phyloP scores from a whole-genome alignment of 2,329 filamentous ascomycete genomes.

The Exophiala mesophila region DNA sequence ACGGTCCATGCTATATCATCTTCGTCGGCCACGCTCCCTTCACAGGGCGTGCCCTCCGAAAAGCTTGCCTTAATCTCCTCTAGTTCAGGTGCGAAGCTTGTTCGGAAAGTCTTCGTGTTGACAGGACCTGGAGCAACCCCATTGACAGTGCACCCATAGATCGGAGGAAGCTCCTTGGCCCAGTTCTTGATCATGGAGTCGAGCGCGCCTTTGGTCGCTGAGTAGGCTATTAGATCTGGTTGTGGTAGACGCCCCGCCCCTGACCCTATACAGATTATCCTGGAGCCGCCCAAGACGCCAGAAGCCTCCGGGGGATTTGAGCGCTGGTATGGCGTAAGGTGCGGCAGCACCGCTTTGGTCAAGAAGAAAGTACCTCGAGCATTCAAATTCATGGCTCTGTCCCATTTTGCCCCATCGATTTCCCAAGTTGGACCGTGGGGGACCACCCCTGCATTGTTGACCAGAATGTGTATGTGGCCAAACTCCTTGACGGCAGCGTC shows the following conservation, averaged over 20 bases:
- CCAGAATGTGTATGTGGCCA: conserved; percentile 28
- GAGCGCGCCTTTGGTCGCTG: conserved; percentile 47
- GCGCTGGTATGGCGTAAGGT: too few species aligned
- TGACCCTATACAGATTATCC: conserved; percentile 44
- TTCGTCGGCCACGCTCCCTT: background rate
- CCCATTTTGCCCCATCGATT: conserved; percentile 14
- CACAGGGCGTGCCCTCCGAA: background rate
- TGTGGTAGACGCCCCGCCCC: conserved; percentile 35
- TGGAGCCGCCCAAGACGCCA: too few species aligned
- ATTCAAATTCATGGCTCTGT: conserved; percentile 13
- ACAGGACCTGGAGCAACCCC: conserved; percentile 29
- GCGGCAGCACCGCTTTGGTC: conserved; percentile 33
- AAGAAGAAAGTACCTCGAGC: conserved; percentile 17
- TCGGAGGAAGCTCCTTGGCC: conserved; percentile 31
- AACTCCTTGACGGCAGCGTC: conserved; percentile 18
- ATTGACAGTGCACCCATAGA: conserved; percentile 32
- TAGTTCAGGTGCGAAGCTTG: conserved; percentile 29
- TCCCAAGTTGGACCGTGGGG: conserved; percentile 35
- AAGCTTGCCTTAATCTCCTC: background rate
- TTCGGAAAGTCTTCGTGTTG: conserved; percentile 29
- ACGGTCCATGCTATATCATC: conserved; percentile 1
- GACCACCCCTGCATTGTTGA: conserved; percentile 37
- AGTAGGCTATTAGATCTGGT: conserved; percentile 40
- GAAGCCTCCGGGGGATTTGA: too few species aligned
- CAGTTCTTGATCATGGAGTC: conserved; percentile 44